phyloP scores from a whole-genome alignment of 2,329 filamentous ascomycete species.

The Colletotrichum sp. region DNA sequence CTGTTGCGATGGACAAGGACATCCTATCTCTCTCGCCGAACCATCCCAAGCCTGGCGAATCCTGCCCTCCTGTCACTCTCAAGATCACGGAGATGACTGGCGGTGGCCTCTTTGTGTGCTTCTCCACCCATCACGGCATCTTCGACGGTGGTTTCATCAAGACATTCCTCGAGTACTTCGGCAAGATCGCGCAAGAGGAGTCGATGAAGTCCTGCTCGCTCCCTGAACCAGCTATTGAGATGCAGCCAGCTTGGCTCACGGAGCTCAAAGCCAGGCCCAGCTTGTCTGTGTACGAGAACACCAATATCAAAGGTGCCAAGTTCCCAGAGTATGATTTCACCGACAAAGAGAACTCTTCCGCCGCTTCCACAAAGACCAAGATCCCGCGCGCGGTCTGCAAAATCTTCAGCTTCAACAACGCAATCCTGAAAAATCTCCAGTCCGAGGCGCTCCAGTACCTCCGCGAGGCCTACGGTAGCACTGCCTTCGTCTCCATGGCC shows the following conservation, averaged over 20 bases:
- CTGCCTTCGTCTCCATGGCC: neutral
- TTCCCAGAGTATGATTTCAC: constrained; percentile 7
- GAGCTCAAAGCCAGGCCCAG: neutral
- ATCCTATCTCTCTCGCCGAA: neutral
- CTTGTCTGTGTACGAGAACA: neutral
- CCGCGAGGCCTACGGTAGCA: neutral
- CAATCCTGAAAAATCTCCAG: neutral
- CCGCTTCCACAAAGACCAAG: neutral
- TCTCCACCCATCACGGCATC: constrained; percentile 44
- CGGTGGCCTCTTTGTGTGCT: constrained; percentile 23
- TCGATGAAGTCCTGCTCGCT: too few species aligned
- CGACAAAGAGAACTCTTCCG: neutral
- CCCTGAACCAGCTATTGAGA: too few species aligned
- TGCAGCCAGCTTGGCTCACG: neutral
- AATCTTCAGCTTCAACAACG: neutral
- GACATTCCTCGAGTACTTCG: constrained; percentile 7
- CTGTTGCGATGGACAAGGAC: constrained; percentile 1
- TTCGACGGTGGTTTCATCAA: constrained; percentile 21
- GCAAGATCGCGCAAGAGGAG: neutral
- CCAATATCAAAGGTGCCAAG: neutral
- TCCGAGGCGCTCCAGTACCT: neutral
- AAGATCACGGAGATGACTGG: neutral
- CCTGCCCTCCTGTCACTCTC: neutral
- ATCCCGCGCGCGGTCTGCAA: neutral
- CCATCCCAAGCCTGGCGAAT: constrained; percentile 4